Evolutionary conservation across 768 basidiomycete species (phyloP).

Genomic region (Boletus vermiculosoides): DNA sequence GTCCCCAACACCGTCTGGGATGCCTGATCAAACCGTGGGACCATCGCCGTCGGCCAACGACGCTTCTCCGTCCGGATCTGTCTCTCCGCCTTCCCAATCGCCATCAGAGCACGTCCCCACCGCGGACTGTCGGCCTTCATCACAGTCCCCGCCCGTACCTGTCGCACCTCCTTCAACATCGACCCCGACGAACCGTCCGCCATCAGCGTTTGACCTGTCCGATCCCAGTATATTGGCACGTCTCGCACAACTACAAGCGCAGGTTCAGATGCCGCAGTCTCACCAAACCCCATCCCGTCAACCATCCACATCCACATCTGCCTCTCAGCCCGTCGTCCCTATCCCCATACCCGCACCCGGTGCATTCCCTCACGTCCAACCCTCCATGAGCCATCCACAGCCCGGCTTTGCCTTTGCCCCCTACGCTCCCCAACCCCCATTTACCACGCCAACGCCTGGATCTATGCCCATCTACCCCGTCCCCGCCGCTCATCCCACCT

Average conservation of each 20-base stretch:
- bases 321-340: conserved; percentile 1
- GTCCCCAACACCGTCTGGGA: conserved; percentile 14
- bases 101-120: background rate
- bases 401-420: background rate
- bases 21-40: conserved; percentile 16
- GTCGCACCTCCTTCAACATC: background rate
- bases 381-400: conserved; percentile 13
- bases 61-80: background rate
- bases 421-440: background rate
- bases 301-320: background rate
- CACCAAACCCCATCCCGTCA: conserved; percentile 3
- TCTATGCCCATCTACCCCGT: background rate
- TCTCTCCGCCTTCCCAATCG: conserved; percentile 7
- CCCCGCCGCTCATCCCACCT: background rate
- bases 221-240: conserved; percentile 27
- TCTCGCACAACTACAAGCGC: conserved; percentile 26
- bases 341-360: background rate
- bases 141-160: conserved; percentile 5
- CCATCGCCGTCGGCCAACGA: conserved; percentile 6
- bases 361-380: background rate
- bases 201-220: conserved; percentile 17
- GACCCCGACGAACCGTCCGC: background rate
- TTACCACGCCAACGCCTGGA: background rate
- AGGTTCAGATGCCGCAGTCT: conserved; percentile 12
- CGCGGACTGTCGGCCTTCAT: background rate